Conservation (phyloP, 192 early-diverging fungal species). For the Backusella mclennaniae region DNA sequence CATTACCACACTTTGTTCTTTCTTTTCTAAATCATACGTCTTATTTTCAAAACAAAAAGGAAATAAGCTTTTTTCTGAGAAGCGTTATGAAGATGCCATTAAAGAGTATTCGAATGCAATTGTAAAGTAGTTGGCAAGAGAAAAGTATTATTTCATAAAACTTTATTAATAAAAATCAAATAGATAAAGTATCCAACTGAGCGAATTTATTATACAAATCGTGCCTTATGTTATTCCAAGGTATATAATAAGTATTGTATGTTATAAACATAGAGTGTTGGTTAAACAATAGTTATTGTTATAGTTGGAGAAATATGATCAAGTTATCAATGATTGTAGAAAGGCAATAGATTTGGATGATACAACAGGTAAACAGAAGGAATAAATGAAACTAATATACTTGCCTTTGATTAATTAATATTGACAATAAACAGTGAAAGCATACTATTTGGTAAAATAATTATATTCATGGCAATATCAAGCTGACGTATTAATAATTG, state of each 20-base stretch:
- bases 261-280: too few species aligned
- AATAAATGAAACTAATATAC: neutral
- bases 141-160: too few species aligned
- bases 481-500: neutral
- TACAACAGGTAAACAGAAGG: constrained; percentile 42
- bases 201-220: constrained; percentile 78
- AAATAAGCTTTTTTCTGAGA: constrained; percentile 57
- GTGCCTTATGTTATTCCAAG: constrained; percentile 73
- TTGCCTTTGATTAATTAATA: neutral
- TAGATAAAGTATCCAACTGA: constrained; percentile 63
- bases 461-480: neutral
- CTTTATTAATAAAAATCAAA: neutral
- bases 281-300: neutral
- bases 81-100: constrained; percentile 64
- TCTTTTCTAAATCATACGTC: neutral
- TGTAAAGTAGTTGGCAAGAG: constrained; percentile 35
- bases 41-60: constrained; percentile 30
- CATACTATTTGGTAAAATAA: constrained; percentile 59
- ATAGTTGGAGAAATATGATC: constrained; percentile 53
- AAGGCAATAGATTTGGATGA: constrained; percentile 65
- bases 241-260: constrained; percentile 16
- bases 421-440: constrained; percentile 51
- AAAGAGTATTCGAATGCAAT: constrained; percentile 76
- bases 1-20: neutral
- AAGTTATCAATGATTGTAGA: constrained; percentile 63